These are phyloP conservation scores for Myriosclerotinia scirpicola DNA, from an alignment of 2,329 filamentous ascomycete genomes.

Conservation along the genomic window DNA sequence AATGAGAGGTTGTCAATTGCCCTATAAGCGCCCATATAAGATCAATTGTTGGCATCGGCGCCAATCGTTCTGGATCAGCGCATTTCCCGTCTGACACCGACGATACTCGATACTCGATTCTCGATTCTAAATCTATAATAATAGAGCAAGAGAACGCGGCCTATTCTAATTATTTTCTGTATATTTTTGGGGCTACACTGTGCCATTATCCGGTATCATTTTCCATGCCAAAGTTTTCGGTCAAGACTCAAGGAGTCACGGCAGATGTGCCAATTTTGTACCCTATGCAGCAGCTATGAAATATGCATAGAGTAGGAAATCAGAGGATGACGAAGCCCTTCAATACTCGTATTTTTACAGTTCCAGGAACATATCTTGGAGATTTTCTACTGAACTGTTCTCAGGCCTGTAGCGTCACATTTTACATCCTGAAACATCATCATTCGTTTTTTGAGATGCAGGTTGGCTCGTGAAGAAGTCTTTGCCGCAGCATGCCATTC, in stretches of 20 bases:
- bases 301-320: neutral
- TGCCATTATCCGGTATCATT: neutral
- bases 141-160: neutral
- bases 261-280: neutral
- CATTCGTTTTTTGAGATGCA: neutral
- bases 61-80: constrained; percentile 1
- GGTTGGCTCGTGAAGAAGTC: neutral
- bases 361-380: neutral
- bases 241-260: constrained; percentile 5
- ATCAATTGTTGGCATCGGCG: neutral
- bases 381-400: neutral
- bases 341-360: neutral
- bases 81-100: neutral
- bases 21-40: constrained; percentile 8
- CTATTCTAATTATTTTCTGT: neutral
- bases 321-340: neutral
- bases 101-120: neutral
- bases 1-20: neutral
- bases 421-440: neutral
- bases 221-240: neutral
- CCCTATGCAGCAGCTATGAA: too few species aligned
- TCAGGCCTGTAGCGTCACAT: neutral
- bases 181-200: neutral
- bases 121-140: neutral
- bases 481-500: constrained; percentile 5